Evolutionary conservation across 1,284 basidiomycete species (phyloP).

Genomic region (Coniferiporia sulphurascens): DNA sequence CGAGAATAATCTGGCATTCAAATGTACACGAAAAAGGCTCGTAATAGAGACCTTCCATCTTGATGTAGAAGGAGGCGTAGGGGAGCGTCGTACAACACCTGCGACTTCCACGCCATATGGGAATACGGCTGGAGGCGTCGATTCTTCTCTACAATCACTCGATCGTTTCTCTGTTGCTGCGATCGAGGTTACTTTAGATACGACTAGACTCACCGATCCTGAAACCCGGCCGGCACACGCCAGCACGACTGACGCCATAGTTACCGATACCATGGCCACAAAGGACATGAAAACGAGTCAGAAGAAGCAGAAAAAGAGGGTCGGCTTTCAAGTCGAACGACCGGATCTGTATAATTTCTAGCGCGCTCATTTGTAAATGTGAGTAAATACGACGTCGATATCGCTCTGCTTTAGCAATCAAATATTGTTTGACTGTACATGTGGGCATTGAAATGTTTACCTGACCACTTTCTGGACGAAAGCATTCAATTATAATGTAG

Average conservation of each 20-base stretch:
- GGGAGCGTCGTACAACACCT: slow-evolving; percentile 74
- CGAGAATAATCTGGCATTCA: slow-evolving; percentile 96
- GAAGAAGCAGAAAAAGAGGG: slow-evolving; percentile 60
- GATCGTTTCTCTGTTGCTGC: neutral
- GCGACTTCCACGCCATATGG: slow-evolving; percentile 29
- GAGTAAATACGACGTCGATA: neutral
- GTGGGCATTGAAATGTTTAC: too few relatives aligned
- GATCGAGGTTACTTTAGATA: slow-evolving; percentile 1
- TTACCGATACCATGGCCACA: too few relatives aligned
- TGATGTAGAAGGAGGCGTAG: slow-evolving; percentile 87
- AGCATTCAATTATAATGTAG: too few relatives aligned
- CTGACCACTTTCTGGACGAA: too few relatives aligned
- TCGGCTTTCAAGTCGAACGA: slow-evolving; percentile 63
- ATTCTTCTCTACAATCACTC: slow-evolving; percentile 6
- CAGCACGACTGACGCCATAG: neutral
- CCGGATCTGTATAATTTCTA: slow-evolving; percentile 62
- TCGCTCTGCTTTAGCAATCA: too few relatives aligned
- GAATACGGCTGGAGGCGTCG: slow-evolving; percentile 17
- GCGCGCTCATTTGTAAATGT: neutral
- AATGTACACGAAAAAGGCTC: slow-evolving; percentile 82
- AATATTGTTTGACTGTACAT: too few relatives aligned
- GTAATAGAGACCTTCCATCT: slow-evolving; percentile 91
- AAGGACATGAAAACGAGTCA: slow-evolving; percentile 14
- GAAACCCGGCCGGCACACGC: neutral
- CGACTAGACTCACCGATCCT: neutral